A percentile compares a stretch with the other conserved stretches of the same genome.
These are phyloP conservation scores for Daldinia loculata DNA, from an alignment of 495 filamentous ascomycete genomes.

Conservation along the genomic window DNA sequence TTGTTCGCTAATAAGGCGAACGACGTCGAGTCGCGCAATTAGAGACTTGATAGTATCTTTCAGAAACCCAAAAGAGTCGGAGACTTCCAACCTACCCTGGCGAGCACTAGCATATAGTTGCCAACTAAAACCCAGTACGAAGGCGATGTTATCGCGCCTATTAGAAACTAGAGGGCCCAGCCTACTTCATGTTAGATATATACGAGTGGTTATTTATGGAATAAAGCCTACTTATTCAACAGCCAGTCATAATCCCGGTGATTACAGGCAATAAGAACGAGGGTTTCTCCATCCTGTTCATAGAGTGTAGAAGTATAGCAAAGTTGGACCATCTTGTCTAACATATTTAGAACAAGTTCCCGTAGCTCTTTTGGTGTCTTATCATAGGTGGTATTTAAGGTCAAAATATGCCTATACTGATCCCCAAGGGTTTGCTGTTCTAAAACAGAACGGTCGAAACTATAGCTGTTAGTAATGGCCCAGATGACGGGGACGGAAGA, in stretches of 20 bases:
- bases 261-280: conserved; percentile 20
- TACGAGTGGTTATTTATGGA: not conserved
- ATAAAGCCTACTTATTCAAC: conserved; percentile 5
- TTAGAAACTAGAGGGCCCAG: conserved; percentile 3
- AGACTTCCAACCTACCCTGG: not conserved
- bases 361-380: not conserved
- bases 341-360: not conserved
- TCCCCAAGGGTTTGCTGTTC: conserved; percentile 10
- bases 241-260: conserved; percentile 13
- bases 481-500: not conserved
- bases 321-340: conserved; percentile 12
- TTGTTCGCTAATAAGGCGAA: conserved; percentile 4
- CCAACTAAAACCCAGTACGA: conserved; percentile 10
- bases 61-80: conserved; percentile 13
- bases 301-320: conserved; percentile 9
- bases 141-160: conserved; percentile 8
- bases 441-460: conserved; percentile 13
- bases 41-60: conserved; percentile 13
- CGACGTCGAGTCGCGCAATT: conserved; percentile 9
- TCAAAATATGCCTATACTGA: conserved; percentile 6
- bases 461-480: conserved; percentile 1
- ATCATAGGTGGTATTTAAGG: not conserved
- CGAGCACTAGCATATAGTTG: conserved; percentile 1
- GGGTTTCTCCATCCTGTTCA: conserved; percentile 18
- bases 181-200: conserved; percentile 12